Percentiles rank a stretch among this genome's conserved stretches.
These are phyloP conservation scores for Stachybotrys chlorohalonatus DNA, from an alignment of 2,329 filamentous ascomycete species.

Conservation along the genomic window DNA sequence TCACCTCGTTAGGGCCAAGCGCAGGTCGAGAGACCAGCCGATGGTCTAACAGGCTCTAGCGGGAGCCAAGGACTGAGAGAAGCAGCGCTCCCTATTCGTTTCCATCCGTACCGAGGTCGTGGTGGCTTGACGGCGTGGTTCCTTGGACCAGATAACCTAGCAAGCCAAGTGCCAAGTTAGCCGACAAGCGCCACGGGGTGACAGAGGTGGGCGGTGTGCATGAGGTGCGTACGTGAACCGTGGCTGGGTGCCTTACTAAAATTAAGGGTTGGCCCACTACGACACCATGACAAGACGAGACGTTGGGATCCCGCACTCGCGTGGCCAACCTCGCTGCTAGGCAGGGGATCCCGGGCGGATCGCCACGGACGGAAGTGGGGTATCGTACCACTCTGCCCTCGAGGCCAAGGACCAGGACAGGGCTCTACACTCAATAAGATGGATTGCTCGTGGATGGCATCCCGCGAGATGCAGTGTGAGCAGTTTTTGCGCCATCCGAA, in stretches of 20 bases:
- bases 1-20: too few relatives aligned
- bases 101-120: neutral
- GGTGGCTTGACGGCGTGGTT: neutral
- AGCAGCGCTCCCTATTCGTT: neutral
- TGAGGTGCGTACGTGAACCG: neutral
- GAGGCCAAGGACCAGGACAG: neutral
- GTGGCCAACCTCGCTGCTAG: constrained; percentile 13
- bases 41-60: neutral
- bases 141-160: neutral
- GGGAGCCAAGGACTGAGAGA: neutral
- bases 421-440: neutral
- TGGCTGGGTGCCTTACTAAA: constrained; percentile 3
- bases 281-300: constrained; percentile 15
- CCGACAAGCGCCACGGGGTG: neutral
- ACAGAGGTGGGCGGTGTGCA: neutral
- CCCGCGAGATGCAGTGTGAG: neutral
- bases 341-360: constrained; percentile 16
- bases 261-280: constrained; percentile 13
- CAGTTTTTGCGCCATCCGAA: neutral
- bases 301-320: constrained; percentile 15
- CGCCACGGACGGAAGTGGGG: constrained; percentile 14
- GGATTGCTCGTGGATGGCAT: neutral
- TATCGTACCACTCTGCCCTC: neutral
- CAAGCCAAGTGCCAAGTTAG: neutral
- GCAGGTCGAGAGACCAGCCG: too few relatives aligned